Conservation (phyloP, 140 eudicot species). For the Anethum foeniculum region DNA sequence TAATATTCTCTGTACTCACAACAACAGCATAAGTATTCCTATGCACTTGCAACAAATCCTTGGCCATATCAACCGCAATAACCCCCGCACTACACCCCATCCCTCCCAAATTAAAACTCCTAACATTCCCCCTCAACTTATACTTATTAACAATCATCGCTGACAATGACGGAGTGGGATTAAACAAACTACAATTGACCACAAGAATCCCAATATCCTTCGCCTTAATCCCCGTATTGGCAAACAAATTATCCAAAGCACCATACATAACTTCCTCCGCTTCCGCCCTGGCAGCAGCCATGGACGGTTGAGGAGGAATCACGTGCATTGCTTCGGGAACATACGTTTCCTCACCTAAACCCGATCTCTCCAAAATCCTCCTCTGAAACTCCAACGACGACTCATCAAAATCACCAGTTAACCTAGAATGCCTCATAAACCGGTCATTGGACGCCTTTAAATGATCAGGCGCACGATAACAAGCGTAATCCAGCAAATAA, state of each 20-base stretch:
- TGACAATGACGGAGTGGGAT: slow-evolving; percentile 44
- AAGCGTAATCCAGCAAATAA: slow-evolving; percentile 41
- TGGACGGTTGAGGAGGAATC: not conserved
- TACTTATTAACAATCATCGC: slow-evolving; percentile 57
- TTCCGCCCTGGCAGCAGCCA: slow-evolving; percentile 1
- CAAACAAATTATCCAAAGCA: not conserved
- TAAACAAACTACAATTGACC: slow-evolving; percentile 57
- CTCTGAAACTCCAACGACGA: slow-evolving; percentile 1
- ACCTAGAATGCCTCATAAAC: not conserved
- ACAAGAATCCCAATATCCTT: slow-evolving; percentile 49
- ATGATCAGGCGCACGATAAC: slow-evolving; percentile 39
- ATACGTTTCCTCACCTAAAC: not conserved
- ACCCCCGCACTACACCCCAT: slow-evolving; percentile 73
- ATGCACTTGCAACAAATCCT: slow-evolving; percentile 54
- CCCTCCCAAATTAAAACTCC: slow-evolving; percentile 57
- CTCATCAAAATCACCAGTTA: not conserved
- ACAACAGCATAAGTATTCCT: slow-evolving; percentile 55
- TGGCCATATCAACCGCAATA: slow-evolving; percentile 54
- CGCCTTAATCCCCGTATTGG: slow-evolving; percentile 27
- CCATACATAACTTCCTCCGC: not conserved
- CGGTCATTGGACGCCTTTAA: slow-evolving; percentile 27
- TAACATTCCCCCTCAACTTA: slow-evolving; percentile 42
- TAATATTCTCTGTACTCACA: slow-evolving; percentile 58
- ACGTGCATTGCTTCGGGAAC: not conserved
- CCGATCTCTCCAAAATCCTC: slow-evolving; percentile 2